Percentiles rank a stretch among this genome's conserved stretches.
Evolutionary conservation across 805 yeast genomes (phyloP).

Genomic region (Metschnikowia lunata): DNA sequence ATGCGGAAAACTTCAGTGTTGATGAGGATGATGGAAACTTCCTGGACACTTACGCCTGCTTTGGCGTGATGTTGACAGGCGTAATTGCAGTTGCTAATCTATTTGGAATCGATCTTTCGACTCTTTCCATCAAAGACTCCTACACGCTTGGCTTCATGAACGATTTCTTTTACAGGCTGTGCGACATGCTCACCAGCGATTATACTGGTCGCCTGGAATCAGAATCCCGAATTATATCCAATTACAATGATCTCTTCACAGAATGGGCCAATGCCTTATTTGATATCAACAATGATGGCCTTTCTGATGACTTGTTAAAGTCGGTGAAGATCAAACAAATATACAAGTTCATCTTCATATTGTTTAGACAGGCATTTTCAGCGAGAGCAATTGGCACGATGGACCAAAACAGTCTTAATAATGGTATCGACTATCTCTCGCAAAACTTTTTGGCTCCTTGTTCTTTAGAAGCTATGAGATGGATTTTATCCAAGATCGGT

Average conservation of each 20-base stretch:
- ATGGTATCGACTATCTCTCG: constrained; percentile 82
- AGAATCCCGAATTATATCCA: constrained; percentile 26
- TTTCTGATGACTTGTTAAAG: constrained; percentile 77
- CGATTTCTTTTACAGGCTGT: constrained; percentile 28
- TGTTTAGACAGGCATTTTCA: constrained; percentile 66
- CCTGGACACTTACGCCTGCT: constrained; percentile 65
- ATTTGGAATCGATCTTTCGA: constrained; percentile 26
- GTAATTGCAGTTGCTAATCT: constrained; percentile 23
- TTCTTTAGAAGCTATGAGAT: constrained; percentile 36
- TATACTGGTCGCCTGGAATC: constrained; percentile 20
- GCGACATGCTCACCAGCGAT: constrained; percentile 26
- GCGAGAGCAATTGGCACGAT: constrained; percentile 55
- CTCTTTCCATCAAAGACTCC: constrained; percentile 24
- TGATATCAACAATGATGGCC: constrained; percentile 62
- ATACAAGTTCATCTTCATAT: constrained; percentile 62
- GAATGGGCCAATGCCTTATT: constrained; percentile 81
- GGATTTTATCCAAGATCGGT: constrained; percentile 22
- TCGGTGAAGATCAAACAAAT: constrained; percentile 63
- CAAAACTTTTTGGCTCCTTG: constrained; percentile 69
- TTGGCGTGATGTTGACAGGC: constrained; percentile 52
- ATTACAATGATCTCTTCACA: constrained; percentile 37
- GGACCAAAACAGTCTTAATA: constrained; percentile 55
- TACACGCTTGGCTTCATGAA: constrained; percentile 32
- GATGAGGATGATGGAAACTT: constrained; percentile 56
- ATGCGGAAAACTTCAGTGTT: constrained; percentile 12